Base-by-base conservation (phyloP, 1,284 basidiomycete species). In the Stygiomarasmius scandens region DNA sequence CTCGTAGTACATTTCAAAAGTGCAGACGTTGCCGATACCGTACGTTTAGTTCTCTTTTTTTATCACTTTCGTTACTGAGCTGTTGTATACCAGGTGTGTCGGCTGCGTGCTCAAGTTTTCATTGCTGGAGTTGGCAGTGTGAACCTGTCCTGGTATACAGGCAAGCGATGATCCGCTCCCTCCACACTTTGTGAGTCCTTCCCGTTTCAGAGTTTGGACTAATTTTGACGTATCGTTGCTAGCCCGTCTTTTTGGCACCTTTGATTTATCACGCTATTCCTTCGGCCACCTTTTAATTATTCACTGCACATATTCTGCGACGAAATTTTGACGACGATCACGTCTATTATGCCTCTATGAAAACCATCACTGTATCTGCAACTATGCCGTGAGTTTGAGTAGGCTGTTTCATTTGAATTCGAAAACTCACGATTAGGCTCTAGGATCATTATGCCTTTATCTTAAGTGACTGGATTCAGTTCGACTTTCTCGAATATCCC, bases 111-210 rank as follows among this genome's bases (percentile, higher is more conserved):
- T 55, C 81, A 81, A 66, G 89, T 91, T 0, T 77, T 79, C 63
- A 91, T 91, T 58, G 71, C 78, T 44, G 87, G 86, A 49, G 89
- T 87, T 12, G 89, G 89, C 61, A 90, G 88, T 67, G 89, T 91
- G 43, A 79, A 84, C 63, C 72, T 91, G 57, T 90, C 89, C 27
- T 91, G 87, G 87, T 81, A 75, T 58, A 76, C 81, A n/a, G 85
- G 86, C 54, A 86, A 84, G 65, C 79, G 79, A 67, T 85, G 68
- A 79, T 51, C n/a, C 43, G 43, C 46, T 54, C 22, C 49, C 54
- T 34, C 52, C 36, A 25, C 23, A 29, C 24, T 62, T 16, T 49
- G 52, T 54, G 27, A 47, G n/a, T 27, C 24, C n/a, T 10, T 16
- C 41, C 44, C 41, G 2, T 38, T 25, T 43, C 1, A 10, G 2